Percentiles rank a stretch among this genome's conserved stretches.
Conservation (phyloP, 1,284 basidiomycete genomes). For the Sphaerobolus stellatus region DNA sequence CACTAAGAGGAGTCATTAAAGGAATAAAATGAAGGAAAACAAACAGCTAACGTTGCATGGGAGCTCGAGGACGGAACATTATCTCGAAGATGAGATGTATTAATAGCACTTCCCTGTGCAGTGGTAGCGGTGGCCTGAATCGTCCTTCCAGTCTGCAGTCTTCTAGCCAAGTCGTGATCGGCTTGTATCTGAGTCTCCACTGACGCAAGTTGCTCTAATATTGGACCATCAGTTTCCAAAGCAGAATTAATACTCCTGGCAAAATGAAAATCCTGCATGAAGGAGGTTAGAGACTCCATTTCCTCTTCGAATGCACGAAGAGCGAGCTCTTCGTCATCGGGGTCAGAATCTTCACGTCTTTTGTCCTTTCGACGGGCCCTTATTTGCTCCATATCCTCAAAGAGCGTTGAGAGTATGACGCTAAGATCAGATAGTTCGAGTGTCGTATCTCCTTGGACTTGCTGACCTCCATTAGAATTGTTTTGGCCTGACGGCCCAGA, state of each 20-base stretch:
- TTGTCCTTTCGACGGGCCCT: slow-evolving; percentile 11
- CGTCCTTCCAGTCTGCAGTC: not conserved
- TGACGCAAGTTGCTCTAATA: slow-evolving; percentile 6
- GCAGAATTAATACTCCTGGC: not conserved
- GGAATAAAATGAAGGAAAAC: not conserved
- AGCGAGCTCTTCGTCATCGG: slow-evolving; percentile 9
- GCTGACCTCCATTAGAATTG: no score
- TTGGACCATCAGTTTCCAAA: not conserved
- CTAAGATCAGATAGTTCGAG: no score
- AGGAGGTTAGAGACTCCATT: not conserved
- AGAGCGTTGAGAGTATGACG: no score
- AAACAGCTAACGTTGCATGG: not conserved
- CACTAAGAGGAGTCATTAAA: not conserved
- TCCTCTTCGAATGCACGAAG: slow-evolving; percentile 6
- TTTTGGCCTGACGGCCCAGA: no score
- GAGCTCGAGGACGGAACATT: not conserved
- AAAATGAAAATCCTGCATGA: not conserved
- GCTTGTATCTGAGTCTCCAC: not conserved
- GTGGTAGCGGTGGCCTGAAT: no score
- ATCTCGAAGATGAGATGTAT: not conserved
- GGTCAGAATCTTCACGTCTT: not conserved
- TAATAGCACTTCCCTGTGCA: not conserved
- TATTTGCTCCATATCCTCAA: no score
- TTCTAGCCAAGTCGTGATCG: not conserved
- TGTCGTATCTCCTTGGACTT: no score